These are phyloP conservation scores for Penicillium expansum DNA, from an alignment of 2,329 filamentous ascomycete species.

Conservation along the genomic window DNA sequence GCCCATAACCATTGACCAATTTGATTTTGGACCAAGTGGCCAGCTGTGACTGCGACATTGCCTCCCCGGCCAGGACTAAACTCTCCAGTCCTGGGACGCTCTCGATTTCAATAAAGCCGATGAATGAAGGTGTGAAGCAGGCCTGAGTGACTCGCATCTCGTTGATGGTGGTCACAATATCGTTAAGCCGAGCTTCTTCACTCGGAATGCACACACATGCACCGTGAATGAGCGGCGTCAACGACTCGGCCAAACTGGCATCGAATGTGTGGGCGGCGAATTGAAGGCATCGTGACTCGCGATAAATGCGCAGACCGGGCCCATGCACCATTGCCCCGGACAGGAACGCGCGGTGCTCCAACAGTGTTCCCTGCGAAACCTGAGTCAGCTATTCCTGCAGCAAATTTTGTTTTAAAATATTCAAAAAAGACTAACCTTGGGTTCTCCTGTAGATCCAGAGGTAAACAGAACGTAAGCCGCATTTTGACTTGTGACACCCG, in stretches of 20 bases:
- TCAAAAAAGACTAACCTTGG: conserved; percentile 41
- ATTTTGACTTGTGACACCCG: conserved; percentile 31
- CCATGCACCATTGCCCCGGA: conserved; percentile 56
- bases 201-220: conserved; percentile 60
- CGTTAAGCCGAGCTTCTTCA: conserved; percentile 47
- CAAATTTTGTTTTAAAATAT: not conserved
- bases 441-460: conserved; percentile 55
- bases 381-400: conserved; percentile 6
- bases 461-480: conserved; percentile 59
- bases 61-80: conserved; percentile 47
- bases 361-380: conserved; percentile 54
- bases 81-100: conserved; percentile 45
- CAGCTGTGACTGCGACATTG: conserved; percentile 47
- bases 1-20: conserved; percentile 46
- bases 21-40: conserved; percentile 38
- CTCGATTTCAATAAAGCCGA: conserved; percentile 45
- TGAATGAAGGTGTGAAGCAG: conserved; percentile 61
- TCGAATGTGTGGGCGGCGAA: conserved; percentile 58
- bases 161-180: conserved; percentile 53
- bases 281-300: conserved; percentile 56
- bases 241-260: conserved; percentile 53
- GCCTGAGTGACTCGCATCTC: conserved; percentile 53
- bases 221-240: conserved; percentile 55
- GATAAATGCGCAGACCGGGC: conserved; percentile 48
- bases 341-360: conserved; percentile 60